Percentiles rank a stretch among this genome's conserved stretches.
Conservation (phyloP, 352 stramenopile genomes). For the Achlya hypogyna region DNA sequence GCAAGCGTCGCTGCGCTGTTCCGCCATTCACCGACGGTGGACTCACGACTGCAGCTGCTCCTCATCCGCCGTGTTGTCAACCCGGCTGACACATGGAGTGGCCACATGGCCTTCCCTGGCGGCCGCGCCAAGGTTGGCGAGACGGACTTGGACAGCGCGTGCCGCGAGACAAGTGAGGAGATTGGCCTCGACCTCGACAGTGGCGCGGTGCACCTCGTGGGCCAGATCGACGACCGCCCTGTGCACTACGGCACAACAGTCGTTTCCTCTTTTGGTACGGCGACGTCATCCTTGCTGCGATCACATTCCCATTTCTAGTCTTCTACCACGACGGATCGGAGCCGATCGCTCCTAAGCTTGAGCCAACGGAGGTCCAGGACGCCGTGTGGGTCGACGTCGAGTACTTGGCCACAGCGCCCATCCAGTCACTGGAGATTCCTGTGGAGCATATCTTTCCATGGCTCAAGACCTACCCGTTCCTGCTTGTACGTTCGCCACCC, state of each 20-base stretch:
- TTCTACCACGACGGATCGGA: constrained; percentile 54
- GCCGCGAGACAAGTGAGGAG: constrained; percentile 73
- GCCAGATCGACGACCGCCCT: constrained; percentile 9
- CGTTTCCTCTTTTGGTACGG: constrained; percentile 14
- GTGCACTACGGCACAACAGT: constrained; percentile 20
- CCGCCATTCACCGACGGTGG: constrained; percentile 23
- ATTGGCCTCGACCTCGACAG: constrained; percentile 59
- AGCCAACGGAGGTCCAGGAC: constrained; percentile 62
- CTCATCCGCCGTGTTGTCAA: constrained; percentile 70
- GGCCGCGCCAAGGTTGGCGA: constrained; percentile 55
- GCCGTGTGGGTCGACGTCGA: constrained; percentile 77
- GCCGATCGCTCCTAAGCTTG: constrained; percentile 38
- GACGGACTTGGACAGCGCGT: constrained; percentile 51
- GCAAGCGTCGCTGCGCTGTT: constrained; percentile 75
- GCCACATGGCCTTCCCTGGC: constrained; percentile 72
- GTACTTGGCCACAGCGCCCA: constrained; percentile 59
- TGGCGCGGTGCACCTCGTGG: constrained; percentile 28
- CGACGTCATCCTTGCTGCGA: neutral
- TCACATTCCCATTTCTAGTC: constrained; percentile 28
- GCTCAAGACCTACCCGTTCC: constrained; percentile 28
- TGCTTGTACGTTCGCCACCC: constrained; percentile 26
- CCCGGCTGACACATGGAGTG: constrained; percentile 68
- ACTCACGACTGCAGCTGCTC: constrained; percentile 47
- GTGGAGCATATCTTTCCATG: constrained; percentile 45
- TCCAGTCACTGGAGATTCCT: constrained; percentile 45